Evolutionary conservation across 2,329 filamentous ascomycete genomes (phyloP), one percentile per base, ranked within the genome.

Genomic region (Pseudogymnoascus sp.): DNA sequence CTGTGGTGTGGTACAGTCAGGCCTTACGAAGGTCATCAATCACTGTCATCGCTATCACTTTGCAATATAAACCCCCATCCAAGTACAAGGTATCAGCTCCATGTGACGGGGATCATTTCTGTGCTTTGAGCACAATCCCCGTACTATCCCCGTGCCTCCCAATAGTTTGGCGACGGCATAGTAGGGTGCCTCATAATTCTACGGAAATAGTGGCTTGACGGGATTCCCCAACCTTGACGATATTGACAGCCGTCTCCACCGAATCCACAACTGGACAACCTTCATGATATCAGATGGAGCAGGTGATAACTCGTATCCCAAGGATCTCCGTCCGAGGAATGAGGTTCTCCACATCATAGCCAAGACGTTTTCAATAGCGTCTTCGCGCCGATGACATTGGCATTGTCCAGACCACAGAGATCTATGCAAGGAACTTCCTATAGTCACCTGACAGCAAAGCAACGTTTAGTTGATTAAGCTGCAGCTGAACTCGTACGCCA

Each of bases 261-360:
- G 5, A 31, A 31, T 53, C 46, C 46, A 53, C 25, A 5, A 5
- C 25, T 11, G 25, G 5, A 14, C 18, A n/a, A 53, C 46, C 14
- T 31, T 23, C n/a, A 31, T 18, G 46, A 18, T 53, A 53, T 31
- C 46, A 53, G 46, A 53, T 31, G 25, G n/a, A 53, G 46, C 46
- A 53, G 46, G 46, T 53, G 46, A 53, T 53, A 53, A 53, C 46
- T 31, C 46, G 46, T 53, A 53, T 53, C 46, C 46, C 46, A 53
- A 53, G 46, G 46, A 31, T 31, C 25, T n/a, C 46, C 31, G 16
- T 53, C 25, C 25, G 46, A 31, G 46, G 6, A 53, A 53, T 8
- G n/a, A 31, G 5, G 25, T 53, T 53, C 46, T 53, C 46, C 46
- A 31, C 46, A 53, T 53, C 8, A 31, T 31, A n/a, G 25, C 46